phyloP scores from a whole-genome alignment of 768 basidiomycete genomes.

The Tephrocybe sp. region DNA sequence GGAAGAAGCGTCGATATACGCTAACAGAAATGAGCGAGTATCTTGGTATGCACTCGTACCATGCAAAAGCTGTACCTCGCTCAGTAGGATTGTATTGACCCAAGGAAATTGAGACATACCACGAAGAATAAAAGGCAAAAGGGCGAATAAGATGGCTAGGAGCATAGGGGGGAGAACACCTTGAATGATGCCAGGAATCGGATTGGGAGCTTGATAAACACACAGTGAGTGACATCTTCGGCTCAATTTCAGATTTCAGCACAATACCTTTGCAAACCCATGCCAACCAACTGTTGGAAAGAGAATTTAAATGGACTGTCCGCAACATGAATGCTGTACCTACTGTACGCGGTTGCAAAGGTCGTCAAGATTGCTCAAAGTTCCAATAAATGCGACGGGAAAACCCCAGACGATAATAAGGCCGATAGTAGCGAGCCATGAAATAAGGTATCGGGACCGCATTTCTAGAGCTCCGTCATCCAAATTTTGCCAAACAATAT shows the following conservation, averaged over 20 bases:
- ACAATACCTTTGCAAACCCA: conserved; percentile 50
- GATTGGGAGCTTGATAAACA: conserved; percentile 28
- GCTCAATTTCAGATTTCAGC: not conserved
- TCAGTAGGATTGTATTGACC: conserved; percentile 27
- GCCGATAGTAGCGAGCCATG: conserved; percentile 57
- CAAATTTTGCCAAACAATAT: conserved; percentile 60
- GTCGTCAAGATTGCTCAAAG: conserved; percentile 56
- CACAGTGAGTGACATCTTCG: not conserved
- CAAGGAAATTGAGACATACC: not conserved
- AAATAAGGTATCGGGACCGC: conserved; percentile 51
- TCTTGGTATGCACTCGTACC: conserved; percentile 71
- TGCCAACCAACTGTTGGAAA: conserved; percentile 53
- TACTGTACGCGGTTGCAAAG: conserved; percentile 49
- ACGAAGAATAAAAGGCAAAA: conserved; percentile 42
- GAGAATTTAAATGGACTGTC: not conserved
- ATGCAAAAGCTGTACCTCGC: conserved; percentile 52
- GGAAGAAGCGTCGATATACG: conserved; percentile 70
- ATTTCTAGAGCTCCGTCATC: conserved; percentile 53
- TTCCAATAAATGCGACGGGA: conserved; percentile 66
- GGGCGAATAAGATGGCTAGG: conserved; percentile 59
- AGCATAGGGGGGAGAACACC: conserved; percentile 68
- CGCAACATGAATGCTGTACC: conserved; percentile 17
- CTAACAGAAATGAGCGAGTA: conserved; percentile 68
- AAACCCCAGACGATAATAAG: conserved; percentile 66
- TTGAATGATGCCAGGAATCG: conserved; percentile 53